Conservation (phyloP, 306 rosid species). For the Prunus mume region DNA sequence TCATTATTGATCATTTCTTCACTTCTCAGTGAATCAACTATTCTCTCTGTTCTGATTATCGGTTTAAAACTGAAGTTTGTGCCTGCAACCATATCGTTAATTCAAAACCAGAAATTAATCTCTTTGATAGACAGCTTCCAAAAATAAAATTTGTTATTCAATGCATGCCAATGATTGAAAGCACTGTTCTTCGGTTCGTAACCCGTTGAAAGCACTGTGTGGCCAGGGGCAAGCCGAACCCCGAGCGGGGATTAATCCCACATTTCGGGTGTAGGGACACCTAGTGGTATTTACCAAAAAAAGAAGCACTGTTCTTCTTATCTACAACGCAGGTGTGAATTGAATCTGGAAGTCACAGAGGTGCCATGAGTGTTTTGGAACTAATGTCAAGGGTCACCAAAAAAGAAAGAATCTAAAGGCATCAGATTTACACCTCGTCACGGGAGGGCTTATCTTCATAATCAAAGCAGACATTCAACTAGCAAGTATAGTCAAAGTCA, state of each 20-base stretch:
- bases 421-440: too few relatives aligned
- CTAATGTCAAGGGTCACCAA: not conserved
- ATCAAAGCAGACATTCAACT: not conserved
- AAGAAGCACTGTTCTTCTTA: not conserved
- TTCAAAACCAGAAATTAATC: not conserved
- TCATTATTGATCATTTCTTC: slow-evolving; percentile 33
- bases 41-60: slow-evolving; percentile 34
- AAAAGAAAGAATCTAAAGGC: not conserved
- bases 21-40: slow-evolving; percentile 24
- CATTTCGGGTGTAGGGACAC: too few relatives aligned
- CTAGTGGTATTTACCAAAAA: not conserved
- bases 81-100: slow-evolving; percentile 24
- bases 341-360: not conserved
- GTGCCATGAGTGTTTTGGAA: not conserved
- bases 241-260: too few relatives aligned
- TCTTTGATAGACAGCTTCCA: not conserved
- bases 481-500: slow-evolving; percentile 31
- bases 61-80: slow-evolving; percentile 37
- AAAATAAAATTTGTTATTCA: too few relatives aligned
- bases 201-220: too few relatives aligned
- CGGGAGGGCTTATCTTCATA: too few relatives aligned
- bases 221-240: too few relatives aligned
- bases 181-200: not conserved
- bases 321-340: not conserved
- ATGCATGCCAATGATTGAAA: not conserved